Base-by-base conservation (phyloP, 164 flowering plant species). In the Stephania japonica region DNA sequence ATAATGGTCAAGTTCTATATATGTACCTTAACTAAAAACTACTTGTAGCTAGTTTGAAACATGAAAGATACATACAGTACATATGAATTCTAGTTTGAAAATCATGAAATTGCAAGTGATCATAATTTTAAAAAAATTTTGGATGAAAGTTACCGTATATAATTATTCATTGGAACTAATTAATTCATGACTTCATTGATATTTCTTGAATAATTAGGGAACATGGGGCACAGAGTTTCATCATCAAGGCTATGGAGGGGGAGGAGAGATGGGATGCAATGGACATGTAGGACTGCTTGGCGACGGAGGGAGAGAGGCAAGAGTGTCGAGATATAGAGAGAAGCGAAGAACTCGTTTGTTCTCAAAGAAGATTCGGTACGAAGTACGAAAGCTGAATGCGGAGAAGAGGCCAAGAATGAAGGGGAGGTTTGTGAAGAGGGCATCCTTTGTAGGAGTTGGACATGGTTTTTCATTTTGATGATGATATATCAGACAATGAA, bases 351-450 rank as follows among this genome's bases (percentile, higher is more conserved):
- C 92, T 5, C 81, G 98, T 68, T 75, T 93, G 78, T 93, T 93
- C 82, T 88, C 95, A 1, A 93, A 93, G 91, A 93, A 93, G 84
- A 93, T 93, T 75, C 77, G 98, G 76, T 93, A 93, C 80, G 98
- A 93, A 80, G 98, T 93, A 23, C 75, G 98, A 70, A 93, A 91
- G 64, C 65, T 93, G 79, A 93, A 93, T 68, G 98, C 97, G 0
- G 98, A 93, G 87, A 91, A 93, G 85, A 89, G 98, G 82, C 98
- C 97, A 0, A 72, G 97, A 73, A 90, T 91, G 93, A 93, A 93
- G 77, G 98, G 97, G 12, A 82, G 97, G 65, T 93, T 93, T 59
- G 94, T 93, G 8, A 93, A 91, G 86, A 86, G 98, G 77, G 73
- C 89, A 0, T 82, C 88, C 63, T 82, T 85, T 62, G 62, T 24